phyloP scores from a whole-genome alignment of 129 eudicot genomes.

The Escallonia rubra region DNA sequence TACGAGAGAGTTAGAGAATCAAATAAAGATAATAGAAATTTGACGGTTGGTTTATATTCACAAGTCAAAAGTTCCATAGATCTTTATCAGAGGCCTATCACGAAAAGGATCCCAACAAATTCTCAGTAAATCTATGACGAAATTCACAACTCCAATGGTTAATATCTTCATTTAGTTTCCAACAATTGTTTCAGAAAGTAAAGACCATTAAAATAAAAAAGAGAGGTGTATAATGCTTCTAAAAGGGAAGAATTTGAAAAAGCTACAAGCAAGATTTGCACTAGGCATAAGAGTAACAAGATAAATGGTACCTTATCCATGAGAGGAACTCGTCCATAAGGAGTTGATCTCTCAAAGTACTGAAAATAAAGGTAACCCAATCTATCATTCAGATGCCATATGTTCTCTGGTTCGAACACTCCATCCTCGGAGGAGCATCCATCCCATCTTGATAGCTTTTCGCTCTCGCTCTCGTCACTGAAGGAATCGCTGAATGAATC shows the following conservation, averaged over 20 bases:
- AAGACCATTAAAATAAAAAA: background rate
- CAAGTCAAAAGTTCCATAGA: conserved; percentile 11
- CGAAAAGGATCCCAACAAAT: conserved; percentile 2
- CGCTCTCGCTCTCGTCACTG: conserved; percentile 93
- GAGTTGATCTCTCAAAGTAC: conserved; percentile 60
- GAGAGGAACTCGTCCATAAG: conserved; percentile 70
- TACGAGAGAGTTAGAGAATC: conserved; percentile 1
- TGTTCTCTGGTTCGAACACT: conserved; percentile 47
- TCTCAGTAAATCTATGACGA: conserved; percentile 20
- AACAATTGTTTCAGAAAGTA: background rate
- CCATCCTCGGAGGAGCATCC: conserved; percentile 80
- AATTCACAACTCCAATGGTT: background rate
- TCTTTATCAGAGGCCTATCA: conserved; percentile 21
- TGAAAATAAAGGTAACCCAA: conserved; percentile 59
- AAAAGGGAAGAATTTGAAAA: background rate
- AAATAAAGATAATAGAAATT: conserved; percentile 13
- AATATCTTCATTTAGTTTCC: background rate
- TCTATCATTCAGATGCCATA: conserved; percentile 27
- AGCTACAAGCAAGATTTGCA: background rate
- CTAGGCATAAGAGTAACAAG: background rate
- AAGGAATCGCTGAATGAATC: conserved; percentile 83
- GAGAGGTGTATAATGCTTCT: background rate
- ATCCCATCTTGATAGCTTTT: conserved; percentile 90
- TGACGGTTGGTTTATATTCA: conserved; percentile 10
- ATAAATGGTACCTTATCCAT: conserved; percentile 65